Evolutionary conservation across 208 protist species (phyloP).

Genomic region (Leishmania martiniquensis): DNA sequence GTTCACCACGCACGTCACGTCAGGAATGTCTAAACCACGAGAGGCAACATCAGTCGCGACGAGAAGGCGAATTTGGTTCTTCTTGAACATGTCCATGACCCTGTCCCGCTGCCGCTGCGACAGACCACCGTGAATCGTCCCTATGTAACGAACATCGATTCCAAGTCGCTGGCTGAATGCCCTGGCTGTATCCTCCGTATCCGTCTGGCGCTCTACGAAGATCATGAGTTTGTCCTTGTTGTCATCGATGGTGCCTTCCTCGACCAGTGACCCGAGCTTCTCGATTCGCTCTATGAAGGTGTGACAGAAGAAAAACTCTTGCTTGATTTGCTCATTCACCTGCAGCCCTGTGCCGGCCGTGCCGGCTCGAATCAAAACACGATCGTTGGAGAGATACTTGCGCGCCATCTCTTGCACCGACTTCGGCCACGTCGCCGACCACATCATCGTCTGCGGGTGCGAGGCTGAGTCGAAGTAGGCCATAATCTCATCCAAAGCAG

Average conservation of each 20-base stretch:
- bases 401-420: slow-evolving; percentile 80
- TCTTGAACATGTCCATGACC: slow-evolving; percentile 92
- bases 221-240: slow-evolving; percentile 89
- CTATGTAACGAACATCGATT: slow-evolving; percentile 74
- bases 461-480: slow-evolving; percentile 49
- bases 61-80: slow-evolving; percentile 84
- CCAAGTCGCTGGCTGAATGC: slow-evolving; percentile 68
- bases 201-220: slow-evolving; percentile 92
- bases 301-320: slow-evolving; percentile 71
- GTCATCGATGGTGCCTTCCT: slow-evolving; percentile 84
- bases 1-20: slow-evolving; percentile 95
- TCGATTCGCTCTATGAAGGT: slow-evolving; percentile 65
- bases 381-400: slow-evolving; percentile 84
- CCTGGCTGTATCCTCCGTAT: slow-evolving; percentile 73
- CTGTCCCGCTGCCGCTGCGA: slow-evolving; percentile 88
- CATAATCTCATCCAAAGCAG: slow-evolving; percentile 96
- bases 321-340: slow-evolving; percentile 87
- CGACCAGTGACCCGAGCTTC: slow-evolving; percentile 69
- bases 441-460: slow-evolving; percentile 96
- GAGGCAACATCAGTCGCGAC: slow-evolving; percentile 96
- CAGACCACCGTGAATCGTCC: slow-evolving; percentile 95
- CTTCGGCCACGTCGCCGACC: slow-evolving; percentile 95
- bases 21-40: slow-evolving; percentile 94
- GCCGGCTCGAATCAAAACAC: slow-evolving; percentile 88
- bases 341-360: slow-evolving; percentile 81